Evolutionary conservation across 2,329 filamentous ascomycete species (phyloP).

Genomic region (Fonsecaea erecta): DNA sequence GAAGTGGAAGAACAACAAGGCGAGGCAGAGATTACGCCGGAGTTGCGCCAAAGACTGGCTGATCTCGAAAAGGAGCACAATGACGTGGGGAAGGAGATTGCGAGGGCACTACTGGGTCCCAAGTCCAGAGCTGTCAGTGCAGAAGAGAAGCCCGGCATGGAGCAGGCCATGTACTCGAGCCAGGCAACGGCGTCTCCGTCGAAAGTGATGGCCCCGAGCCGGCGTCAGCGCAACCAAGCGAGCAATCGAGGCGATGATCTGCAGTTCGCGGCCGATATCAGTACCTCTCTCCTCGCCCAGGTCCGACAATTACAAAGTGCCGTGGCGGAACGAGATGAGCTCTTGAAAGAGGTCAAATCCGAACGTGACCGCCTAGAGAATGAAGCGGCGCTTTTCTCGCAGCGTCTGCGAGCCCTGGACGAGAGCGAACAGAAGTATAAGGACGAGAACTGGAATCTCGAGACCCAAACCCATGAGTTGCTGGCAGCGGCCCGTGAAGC

Average conservation of each 20-base stretch:
- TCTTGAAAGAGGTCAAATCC: conserved; percentile 72
- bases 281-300: conserved; percentile 90
- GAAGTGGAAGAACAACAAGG: conserved; percentile 80
- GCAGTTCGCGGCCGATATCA: conserved; percentile 97
- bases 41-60: conserved; percentile 78
- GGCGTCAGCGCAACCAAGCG: conserved; percentile 88
- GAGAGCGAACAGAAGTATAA: conserved; percentile 96
- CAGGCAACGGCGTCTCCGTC: conserved; percentile 84
- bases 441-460: conserved; percentile 97
- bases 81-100: conserved; percentile 86
- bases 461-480: conserved; percentile 87
- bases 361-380: conserved; percentile 81
- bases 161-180: conserved; percentile 78
- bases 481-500: conserved; percentile 74
- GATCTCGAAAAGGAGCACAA: conserved; percentile 96
- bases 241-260: conserved; percentile 90
- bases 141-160: conserved; percentile 67
- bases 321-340: conserved; percentile 84
- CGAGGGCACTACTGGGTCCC: conserved; percentile 83
- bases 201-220: conserved; percentile 83
- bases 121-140: conserved; percentile 75
- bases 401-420: conserved; percentile 79
- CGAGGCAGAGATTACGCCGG: conserved; percentile 78
- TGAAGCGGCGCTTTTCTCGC: conserved; percentile 77
- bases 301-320: conserved; percentile 86